Conservation (phyloP, 352 stramenopile genomes). For the Globisporangium takayamanum region DNA sequence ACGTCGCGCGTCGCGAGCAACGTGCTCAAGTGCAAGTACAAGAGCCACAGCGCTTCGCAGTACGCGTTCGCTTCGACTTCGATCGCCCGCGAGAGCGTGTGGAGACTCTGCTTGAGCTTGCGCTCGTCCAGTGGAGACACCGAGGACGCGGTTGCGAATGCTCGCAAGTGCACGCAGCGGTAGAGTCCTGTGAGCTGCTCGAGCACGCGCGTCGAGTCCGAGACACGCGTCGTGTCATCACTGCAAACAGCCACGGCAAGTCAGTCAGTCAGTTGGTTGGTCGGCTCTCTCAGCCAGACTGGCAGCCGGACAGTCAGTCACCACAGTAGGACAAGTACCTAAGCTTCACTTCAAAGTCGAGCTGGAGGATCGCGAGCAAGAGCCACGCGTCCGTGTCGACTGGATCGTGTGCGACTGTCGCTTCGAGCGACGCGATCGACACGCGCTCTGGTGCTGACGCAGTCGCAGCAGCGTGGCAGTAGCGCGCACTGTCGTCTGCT, state of each 20-base stretch:
- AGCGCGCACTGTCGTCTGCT: slow-evolving; percentile 14
- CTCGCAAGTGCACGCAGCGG: slow-evolving; percentile 8
- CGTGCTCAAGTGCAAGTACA: slow-evolving; percentile 23
- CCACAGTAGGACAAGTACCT: slow-evolving; percentile 21
- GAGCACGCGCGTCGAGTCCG: slow-evolving; percentile 8
- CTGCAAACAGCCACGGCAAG: not conserved
- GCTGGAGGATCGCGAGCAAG: slow-evolving; percentile 39
- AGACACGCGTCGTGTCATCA: slow-evolving; percentile 19
- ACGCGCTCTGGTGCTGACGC: not conserved
- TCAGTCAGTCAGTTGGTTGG: not conserved
- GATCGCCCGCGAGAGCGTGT: slow-evolving; percentile 25
- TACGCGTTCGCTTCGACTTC: slow-evolving; percentile 35
- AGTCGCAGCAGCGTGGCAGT: slow-evolving; percentile 23
- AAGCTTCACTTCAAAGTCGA: slow-evolving; percentile 30
- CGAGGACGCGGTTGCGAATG: not conserved
- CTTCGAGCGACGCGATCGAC: slow-evolving; percentile 20
- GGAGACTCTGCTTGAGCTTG: slow-evolving; percentile 18
- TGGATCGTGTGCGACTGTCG: slow-evolving; percentile 21
- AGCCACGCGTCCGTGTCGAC: slow-evolving; percentile 37
- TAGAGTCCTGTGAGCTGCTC: slow-evolving; percentile 17
- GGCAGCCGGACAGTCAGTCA: not conserved
- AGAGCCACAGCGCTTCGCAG: slow-evolving; percentile 27
- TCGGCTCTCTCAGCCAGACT: too few species aligned
- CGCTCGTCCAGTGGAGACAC: slow-evolving; percentile 1
- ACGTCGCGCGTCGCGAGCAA: slow-evolving; percentile 14